phyloP scores from a whole-genome alignment of 1,284 basidiomycete species.

The Inonotus obliquus region DNA sequence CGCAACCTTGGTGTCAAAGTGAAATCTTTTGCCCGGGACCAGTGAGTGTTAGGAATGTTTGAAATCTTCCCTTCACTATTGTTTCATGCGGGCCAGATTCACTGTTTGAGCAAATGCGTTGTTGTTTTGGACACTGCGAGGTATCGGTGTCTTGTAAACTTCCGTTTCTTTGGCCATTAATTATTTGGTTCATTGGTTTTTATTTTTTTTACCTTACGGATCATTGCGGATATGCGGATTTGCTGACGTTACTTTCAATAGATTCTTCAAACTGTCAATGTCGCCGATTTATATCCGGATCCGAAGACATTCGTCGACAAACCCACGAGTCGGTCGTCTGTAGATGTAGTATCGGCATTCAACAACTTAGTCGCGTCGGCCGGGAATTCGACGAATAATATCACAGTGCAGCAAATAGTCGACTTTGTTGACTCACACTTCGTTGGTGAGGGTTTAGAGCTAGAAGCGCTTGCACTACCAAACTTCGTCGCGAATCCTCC shows the following conservation, averaged over 20 bases:
- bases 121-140: neutral
- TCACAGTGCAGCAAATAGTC: conserved; percentile 57
- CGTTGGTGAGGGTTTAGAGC: conserved; percentile 79
- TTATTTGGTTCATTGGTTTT: too few relatives aligned
- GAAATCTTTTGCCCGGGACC: conserved; percentile 79
- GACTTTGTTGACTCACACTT: conserved; percentile 78
- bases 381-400: conserved; percentile 27
- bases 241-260: neutral
- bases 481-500: conserved; percentile 63
- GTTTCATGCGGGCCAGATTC: neutral
- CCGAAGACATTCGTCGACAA: conserved; percentile 92
- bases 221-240: neutral
- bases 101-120: neutral
- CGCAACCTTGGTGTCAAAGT: conserved; percentile 76
- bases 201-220: neutral
- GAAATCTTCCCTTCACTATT: neutral
- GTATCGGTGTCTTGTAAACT: neutral
- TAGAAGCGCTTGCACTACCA: conserved; percentile 57
- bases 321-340: conserved; percentile 64
- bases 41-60: conserved; percentile 40
- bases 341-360: conserved; percentile 65
- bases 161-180: neutral
- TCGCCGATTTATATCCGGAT: conserved; percentile 74
- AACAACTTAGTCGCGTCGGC: conserved; percentile 22
- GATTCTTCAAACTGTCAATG: conserved; percentile 82